Evolutionary conservation across 1,139 yeast species (phyloP).

Genomic region (Pichia sp.): DNA sequence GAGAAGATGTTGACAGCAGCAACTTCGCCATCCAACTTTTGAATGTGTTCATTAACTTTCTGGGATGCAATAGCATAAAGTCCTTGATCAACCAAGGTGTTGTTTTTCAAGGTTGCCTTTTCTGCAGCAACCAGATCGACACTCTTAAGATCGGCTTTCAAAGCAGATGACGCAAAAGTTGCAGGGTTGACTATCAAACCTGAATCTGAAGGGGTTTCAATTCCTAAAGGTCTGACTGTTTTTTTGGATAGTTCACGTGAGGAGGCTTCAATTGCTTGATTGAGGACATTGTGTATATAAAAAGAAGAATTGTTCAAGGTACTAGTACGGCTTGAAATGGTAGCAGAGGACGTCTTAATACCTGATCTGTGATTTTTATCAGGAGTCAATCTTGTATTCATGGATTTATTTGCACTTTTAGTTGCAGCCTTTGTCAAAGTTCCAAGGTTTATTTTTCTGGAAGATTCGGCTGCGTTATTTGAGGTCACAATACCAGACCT

Average conservation of each 20-base stretch:
- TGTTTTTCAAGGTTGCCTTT: conserved; percentile 27
- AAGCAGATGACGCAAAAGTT: conserved; percentile 31
- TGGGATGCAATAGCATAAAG: conserved; percentile 60
- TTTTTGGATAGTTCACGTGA: conserved; percentile 9
- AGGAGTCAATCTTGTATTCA: conserved; percentile 40
- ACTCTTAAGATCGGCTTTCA: conserved; percentile 24
- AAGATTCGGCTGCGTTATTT: conserved; percentile 35
- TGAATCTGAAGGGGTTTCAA: conserved; percentile 20
- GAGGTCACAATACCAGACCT: conserved; percentile 40
- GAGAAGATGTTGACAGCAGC: conserved; percentile 36
- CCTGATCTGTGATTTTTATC: conserved; percentile 16
- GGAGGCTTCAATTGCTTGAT: conserved; percentile 16
- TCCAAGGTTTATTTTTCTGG: conserved; percentile 32
- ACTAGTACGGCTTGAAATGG: conserved; percentile 1
- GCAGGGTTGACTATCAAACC: conserved; percentile 17
- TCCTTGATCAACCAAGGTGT: conserved; percentile 46
- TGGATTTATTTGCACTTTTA: conserved; percentile 38
- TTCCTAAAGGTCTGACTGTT: conserved; percentile 13
- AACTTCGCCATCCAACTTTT: conserved; percentile 36
- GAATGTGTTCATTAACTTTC: conserved; percentile 52
- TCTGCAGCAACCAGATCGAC: conserved; percentile 29
- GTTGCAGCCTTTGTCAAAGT: conserved; percentile 37
- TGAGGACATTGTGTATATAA: conserved; percentile 17
- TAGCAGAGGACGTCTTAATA: conserved; percentile 11
- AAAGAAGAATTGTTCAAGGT: conserved; percentile 8